A percentile compares a stretch with the other conserved stretches of the same genome.
These are phyloP conservation scores for Xylaria acuta DNA, from an alignment of 495 filamentous ascomycete species.

Conservation along the genomic window DNA sequence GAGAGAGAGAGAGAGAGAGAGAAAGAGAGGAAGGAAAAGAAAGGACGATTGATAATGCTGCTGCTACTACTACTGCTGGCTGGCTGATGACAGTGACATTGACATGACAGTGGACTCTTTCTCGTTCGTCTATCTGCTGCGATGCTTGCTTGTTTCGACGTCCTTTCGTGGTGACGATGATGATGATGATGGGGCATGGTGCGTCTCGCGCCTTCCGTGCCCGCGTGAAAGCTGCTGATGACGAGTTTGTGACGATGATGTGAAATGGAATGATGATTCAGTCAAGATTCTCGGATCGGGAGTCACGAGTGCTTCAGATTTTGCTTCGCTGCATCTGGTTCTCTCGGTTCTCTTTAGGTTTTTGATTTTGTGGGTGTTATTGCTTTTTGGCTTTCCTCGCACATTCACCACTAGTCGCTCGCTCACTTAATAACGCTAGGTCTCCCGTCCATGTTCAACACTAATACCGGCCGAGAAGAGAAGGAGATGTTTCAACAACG, in stretches of 20 bases:
- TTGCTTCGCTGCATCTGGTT: neutral
- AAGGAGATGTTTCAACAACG: constrained; percentile 25
- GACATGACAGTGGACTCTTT: constrained; percentile 21
- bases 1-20: neutral
- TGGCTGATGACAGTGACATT: constrained; percentile 27
- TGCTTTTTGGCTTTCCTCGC: neutral
- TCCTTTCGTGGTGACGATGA: neutral
- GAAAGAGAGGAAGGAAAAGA: constrained; percentile 1
- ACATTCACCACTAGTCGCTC: constrained; percentile 10
- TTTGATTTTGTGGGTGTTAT: neutral
- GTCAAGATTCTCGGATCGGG: neutral
- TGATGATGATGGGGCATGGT: neutral
- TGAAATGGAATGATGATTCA: neutral
- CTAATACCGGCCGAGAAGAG: neutral
- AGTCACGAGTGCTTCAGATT: neutral
- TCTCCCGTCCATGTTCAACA: constrained; percentile 24
- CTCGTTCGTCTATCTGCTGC: constrained; percentile 1
- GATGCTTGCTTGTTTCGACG: constrained; percentile 11
- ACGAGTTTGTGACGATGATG: constrained; percentile 17
- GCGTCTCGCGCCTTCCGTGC: neutral
- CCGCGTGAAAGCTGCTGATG: neutral
- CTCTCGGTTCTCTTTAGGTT: neutral
- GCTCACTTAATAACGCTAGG: constrained; percentile 21
- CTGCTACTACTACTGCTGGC: neutral
- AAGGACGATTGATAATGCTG: constrained; percentile 26